These are phyloP conservation scores for Tuber melanosporum DNA, from an alignment of 495 filamentous ascomycete genomes.

Conservation along the genomic window DNA sequence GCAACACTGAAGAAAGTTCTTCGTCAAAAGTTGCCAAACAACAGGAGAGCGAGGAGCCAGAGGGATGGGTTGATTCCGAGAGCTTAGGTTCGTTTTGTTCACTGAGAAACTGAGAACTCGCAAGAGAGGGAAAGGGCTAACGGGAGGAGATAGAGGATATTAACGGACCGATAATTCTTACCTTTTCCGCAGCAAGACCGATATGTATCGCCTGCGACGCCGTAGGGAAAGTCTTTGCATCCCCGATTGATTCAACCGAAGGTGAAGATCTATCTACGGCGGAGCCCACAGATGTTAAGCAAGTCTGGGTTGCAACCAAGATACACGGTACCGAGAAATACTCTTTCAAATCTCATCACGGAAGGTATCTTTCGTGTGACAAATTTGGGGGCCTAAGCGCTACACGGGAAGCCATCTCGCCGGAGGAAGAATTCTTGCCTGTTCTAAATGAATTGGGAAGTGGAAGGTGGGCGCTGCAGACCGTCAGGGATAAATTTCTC, in stretches of 20 bases:
- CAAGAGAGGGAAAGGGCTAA: not conserved
- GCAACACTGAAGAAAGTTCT: constrained; percentile 40
- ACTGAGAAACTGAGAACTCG: not conserved
- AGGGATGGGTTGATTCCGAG: constrained; percentile 79
- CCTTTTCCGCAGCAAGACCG: constrained; percentile 61
- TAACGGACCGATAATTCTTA: constrained; percentile 74
- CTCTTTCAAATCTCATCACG: constrained; percentile 82
- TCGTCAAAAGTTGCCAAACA: constrained; percentile 45
- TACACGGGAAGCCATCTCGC: constrained; percentile 68
- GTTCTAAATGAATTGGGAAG: constrained; percentile 24
- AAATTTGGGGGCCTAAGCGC: constrained; percentile 72
- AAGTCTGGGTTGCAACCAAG: constrained; percentile 87
- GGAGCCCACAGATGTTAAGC: constrained; percentile 87
- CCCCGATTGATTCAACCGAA: constrained; percentile 71
- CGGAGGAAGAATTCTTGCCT: constrained; percentile 65
- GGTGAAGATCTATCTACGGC: constrained; percentile 70
- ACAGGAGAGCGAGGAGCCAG: constrained; percentile 38
- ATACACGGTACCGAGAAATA: constrained; percentile 62
- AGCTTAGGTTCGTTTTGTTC: constrained; percentile 37
- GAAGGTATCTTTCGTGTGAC: constrained; percentile 81
- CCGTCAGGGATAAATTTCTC: constrained; percentile 42
- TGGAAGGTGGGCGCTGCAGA: constrained; percentile 41
- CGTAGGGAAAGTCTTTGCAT: constrained; percentile 74
- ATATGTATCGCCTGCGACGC: constrained; percentile 76
- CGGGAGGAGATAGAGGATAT: constrained; percentile 54